A percentile compares a stretch with the other conserved stretches of the same genome.
These are phyloP conservation scores for Serendipita sp. DNA, from an alignment of 768 basidiomycete genomes.

Conservation along the genomic window DNA sequence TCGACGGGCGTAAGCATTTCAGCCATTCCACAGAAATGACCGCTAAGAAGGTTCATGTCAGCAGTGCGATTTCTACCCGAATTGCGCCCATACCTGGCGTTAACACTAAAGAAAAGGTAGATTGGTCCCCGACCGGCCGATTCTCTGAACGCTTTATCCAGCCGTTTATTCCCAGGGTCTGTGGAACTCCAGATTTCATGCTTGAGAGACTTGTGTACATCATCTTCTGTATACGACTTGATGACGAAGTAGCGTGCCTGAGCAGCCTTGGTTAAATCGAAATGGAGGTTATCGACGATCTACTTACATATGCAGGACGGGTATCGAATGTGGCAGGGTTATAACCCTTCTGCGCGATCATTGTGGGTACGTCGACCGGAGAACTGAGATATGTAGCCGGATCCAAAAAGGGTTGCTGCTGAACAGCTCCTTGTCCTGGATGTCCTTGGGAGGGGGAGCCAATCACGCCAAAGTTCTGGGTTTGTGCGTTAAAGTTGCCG, in stretches of 20 bases:
- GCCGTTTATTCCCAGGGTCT: slow-evolving; percentile 89
- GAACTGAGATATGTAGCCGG: slow-evolving; percentile 29
- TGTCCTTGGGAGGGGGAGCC: neutral
- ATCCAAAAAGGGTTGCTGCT: slow-evolving; percentile 9
- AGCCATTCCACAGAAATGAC: slow-evolving; percentile 97
- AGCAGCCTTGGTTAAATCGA: neutral
- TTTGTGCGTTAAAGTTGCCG: neutral
- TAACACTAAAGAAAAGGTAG: slow-evolving; percentile 97
- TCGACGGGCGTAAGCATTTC: slow-evolving; percentile 97
- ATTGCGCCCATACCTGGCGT: slow-evolving; percentile 44
- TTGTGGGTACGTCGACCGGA: slow-evolving; percentile 71
- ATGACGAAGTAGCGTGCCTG: slow-evolving; percentile 93
- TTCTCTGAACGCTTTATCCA: slow-evolving; percentile 96
- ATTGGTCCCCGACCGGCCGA: slow-evolving; percentile 83
- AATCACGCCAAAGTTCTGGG: slow-evolving; percentile 14
- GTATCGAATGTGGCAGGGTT: slow-evolving; percentile 76
- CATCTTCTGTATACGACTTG: slow-evolving; percentile 98
- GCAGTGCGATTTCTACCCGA: neutral
- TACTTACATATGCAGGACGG: slow-evolving; percentile 56
- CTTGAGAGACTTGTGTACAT: slow-evolving; percentile 95
- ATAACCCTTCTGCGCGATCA: slow-evolving; percentile 79
- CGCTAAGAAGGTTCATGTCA: slow-evolving; percentile 27
- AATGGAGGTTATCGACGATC: slow-evolving; percentile 7
- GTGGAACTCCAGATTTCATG: slow-evolving; percentile 98
- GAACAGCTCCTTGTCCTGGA: slow-evolving; percentile 11